Percentiles rank a stretch among this genome's conserved stretches.
Evolutionary conservation across 805 yeast genomes (phyloP).

Genomic region (Ogataea corticis): DNA sequence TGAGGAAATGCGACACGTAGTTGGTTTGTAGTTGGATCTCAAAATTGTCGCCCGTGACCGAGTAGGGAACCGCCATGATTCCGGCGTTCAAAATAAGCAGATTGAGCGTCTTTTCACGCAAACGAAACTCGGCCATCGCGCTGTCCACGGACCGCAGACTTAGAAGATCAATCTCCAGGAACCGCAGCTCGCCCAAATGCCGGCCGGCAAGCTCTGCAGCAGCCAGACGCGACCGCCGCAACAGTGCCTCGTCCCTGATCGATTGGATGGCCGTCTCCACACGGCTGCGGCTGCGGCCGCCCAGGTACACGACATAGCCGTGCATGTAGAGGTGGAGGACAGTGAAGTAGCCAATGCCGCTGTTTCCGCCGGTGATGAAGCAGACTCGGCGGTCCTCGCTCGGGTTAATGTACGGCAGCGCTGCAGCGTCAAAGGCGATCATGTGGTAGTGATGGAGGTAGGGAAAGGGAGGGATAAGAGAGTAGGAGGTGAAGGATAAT

Average conservation of each 20-base stretch:
- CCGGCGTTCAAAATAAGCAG: constrained; percentile 79
- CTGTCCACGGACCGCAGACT: constrained; percentile 45
- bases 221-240: constrained; percentile 26
- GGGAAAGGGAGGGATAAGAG: too few relatives aligned
- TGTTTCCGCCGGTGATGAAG: constrained; percentile 77
- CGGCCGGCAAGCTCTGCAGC: constrained; percentile 24
- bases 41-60: constrained; percentile 59
- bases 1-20: constrained; percentile 71
- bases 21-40: constrained; percentile 82
- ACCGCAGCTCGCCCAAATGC: constrained; percentile 51
- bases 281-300: constrained; percentile 62
- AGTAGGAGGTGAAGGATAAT: too few relatives aligned
- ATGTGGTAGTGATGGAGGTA: too few relatives aligned
- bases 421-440: constrained; percentile 40
- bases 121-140: constrained; percentile 49
- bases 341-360: constrained; percentile 79
- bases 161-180: constrained; percentile 56
- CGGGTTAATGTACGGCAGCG: constrained; percentile 65
- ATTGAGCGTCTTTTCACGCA: constrained; percentile 52
- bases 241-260: constrained; percentile 53
- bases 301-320: constrained; percentile 74
- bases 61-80: constrained; percentile 72
- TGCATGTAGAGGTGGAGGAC: constrained; percentile 75
- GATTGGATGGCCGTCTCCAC: constrained; percentile 59
- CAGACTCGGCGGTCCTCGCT: constrained; percentile 57